Evolutionary conservation across 179 eudicot genomes (phyloP), one percentile per base, ranked within the genome.

Genomic region (Gypsophila paniculata): DNA sequence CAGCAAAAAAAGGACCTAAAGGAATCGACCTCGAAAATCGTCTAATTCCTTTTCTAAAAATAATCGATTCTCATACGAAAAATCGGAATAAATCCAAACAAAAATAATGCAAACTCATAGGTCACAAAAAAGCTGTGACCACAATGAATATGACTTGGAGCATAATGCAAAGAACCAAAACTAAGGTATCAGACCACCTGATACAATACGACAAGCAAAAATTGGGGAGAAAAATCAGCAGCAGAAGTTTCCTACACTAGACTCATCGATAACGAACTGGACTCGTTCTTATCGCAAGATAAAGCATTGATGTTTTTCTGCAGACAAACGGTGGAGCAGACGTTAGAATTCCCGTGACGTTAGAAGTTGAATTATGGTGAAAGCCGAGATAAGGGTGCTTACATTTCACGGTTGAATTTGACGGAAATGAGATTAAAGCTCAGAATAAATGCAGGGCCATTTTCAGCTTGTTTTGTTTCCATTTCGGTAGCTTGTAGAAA

Each of bases 381-480:
- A 32, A 54, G 68, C 22, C 10, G 53, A 69, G 75, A 46, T 36
- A 36, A 25, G 23, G 78, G 58, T 65, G 49, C 82, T 12, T 80
- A 81, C 85, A 71, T 75, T 74, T 77, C 70, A 74, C 60, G 36
- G 46, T 65, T 58, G 60, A 74, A 76, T 68, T 80, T 58, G 39
- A 67, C 55, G 70, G 42, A 53, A n/a, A 68, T 70, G 60, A 19
- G 18, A 39, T 36, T 69, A 54, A 66, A 71, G 39, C 72, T 91
- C 73, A 91, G 83, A 94, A 94, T 79, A 94, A 75, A 6, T 86
- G 90, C 72, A 88, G 80, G 32, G 89, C 77, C 90, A 84, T 81
- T 77, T 95, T 95, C 14, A 95, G 84, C 88, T 95, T 95, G 74
- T 95, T 90, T 79, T 92, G 99, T 72, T 90, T 95, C 99, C 99